These are phyloP conservation scores for Dothiorella sarmentorum DNA, from an alignment of 2,329 filamentous ascomycete species.

Conservation along the genomic window DNA sequence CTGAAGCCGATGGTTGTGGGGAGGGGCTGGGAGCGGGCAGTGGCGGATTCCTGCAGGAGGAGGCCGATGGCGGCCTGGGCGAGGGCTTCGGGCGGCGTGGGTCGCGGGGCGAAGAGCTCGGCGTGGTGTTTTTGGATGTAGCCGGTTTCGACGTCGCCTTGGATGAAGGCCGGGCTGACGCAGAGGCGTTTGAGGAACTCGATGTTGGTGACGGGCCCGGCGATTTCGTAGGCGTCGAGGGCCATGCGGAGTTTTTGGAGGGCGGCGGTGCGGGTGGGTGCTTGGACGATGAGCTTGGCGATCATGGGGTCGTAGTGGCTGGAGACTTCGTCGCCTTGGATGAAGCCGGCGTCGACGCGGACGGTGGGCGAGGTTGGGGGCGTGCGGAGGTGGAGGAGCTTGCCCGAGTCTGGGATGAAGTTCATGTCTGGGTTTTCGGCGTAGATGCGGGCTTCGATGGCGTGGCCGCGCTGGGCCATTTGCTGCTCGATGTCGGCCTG, in stretches of 20 bases:
- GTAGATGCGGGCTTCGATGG: conserved; percentile 94
- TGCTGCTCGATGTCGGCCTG: conserved; percentile 63
- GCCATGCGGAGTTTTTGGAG: conserved; percentile 79
- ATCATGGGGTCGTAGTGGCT: conserved; percentile 99
- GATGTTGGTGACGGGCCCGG: conserved; percentile 90
- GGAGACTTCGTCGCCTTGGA: conserved; percentile 85
- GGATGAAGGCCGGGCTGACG: conserved; percentile 74
- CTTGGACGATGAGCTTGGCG: conserved; percentile 91
- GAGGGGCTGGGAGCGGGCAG: conserved; percentile 19
- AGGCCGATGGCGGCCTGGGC: conserved; percentile 83
- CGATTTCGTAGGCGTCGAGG: conserved; percentile 85
- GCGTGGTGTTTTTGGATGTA: conserved; percentile 88
- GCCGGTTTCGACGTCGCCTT: conserved; percentile 88
- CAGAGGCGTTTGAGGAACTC: conserved; percentile 92
- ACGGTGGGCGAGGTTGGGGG: conserved; percentile 68
- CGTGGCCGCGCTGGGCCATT: conserved; percentile 75
- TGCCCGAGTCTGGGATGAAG: conserved; percentile 92
- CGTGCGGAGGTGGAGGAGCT: conserved; percentile 75
- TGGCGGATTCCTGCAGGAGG: conserved; percentile 47
- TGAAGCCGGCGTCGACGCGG: conserved; percentile 89
- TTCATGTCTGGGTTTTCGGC: conserved; percentile 89
- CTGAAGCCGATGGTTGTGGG: conserved; percentile 51
- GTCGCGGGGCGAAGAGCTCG: conserved; percentile 67
- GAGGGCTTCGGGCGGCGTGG: conserved; percentile 68
- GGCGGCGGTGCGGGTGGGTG: conserved; percentile 71